These are phyloP conservation scores for Rhizopus arrhizus DNA, from an alignment of 371 early-diverging fungal species.

Conservation along the genomic window DNA sequence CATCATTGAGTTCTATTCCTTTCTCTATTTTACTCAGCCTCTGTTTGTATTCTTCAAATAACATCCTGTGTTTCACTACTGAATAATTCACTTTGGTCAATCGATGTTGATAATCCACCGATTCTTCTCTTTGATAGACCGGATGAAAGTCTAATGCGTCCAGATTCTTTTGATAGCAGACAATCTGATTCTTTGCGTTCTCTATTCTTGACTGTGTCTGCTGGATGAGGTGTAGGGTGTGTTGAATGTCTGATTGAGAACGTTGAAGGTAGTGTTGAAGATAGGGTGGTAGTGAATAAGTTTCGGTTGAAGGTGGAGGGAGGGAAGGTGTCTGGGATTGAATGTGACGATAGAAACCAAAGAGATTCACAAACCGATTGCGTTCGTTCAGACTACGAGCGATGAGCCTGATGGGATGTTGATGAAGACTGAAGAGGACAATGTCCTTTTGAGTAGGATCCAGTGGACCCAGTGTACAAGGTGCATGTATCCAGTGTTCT, in stretches of 20 bases:
- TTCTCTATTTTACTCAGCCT: conserved; percentile 7
- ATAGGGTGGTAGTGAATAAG: neutral
- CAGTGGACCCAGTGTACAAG: conserved; percentile 17
- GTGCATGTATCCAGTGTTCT: conserved; percentile 29
- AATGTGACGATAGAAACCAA: conserved; percentile 14
- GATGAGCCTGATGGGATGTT: conserved; percentile 2
- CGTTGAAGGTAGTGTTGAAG: neutral
- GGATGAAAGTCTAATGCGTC: neutral
- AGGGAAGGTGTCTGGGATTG: neutral
- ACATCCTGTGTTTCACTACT: neutral
- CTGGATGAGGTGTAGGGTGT: neutral
- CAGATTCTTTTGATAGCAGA: neutral
- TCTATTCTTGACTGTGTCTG: neutral
- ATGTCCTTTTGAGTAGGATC: neutral
- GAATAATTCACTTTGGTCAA: conserved; percentile 9
- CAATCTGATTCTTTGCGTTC: conserved; percentile 2
- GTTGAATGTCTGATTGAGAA: neutral
- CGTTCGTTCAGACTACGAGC: conserved; percentile 25
- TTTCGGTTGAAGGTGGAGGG: neutral
- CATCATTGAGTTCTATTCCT: conserved; percentile 4
- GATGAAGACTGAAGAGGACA: neutral
- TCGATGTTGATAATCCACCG: neutral
- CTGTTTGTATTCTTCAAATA: neutral
- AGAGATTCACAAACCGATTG: conserved; percentile 30
- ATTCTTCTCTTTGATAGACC: neutral